Percentiles rank a stretch among this genome's conserved stretches.
Evolutionary conservation across 495 filamentous ascomycete genomes (phyloP).

Genomic region (Choiromyces venosus): DNA sequence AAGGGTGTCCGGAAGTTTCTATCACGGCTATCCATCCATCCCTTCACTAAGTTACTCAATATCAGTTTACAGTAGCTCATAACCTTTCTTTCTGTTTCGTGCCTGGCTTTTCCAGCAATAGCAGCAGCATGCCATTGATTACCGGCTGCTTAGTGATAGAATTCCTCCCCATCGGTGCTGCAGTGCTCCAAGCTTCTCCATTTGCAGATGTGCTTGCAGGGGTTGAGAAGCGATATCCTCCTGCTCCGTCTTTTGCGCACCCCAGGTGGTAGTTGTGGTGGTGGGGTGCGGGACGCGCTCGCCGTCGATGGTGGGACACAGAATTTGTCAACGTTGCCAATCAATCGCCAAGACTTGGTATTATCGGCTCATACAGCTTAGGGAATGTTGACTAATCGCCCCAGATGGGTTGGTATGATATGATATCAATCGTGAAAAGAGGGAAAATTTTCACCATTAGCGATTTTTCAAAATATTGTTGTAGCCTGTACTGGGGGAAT

Average conservation of each 20-base stretch:
- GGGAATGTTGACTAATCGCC: conserved; percentile 17
- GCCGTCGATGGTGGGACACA: conserved; percentile 2
- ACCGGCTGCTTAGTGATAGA: conserved; percentile 22
- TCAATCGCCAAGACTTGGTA: conserved; percentile 5
- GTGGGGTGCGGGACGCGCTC: conserved; percentile 2
- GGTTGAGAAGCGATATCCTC: not conserved
- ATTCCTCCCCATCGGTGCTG: not conserved
- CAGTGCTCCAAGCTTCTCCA: not conserved
- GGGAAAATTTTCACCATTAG: not conserved
- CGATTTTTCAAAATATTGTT: not conserved
- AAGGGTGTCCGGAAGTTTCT: not conserved
- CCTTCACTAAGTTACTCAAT: not conserved
- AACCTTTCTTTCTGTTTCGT: not conserved
- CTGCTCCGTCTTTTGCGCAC: no score
- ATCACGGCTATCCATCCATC: not conserved
- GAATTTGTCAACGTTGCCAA: conserved; percentile 33
- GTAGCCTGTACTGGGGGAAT: not conserved
- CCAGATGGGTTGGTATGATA: not conserved
- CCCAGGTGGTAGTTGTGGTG: no score
- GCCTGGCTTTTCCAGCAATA: not conserved
- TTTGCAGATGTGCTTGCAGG: conserved; percentile 18
- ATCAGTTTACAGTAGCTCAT: not conserved
- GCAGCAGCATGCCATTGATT: conserved; percentile 14
- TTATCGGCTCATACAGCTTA: conserved; percentile 1
- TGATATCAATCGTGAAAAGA: not conserved